Conservation (phyloP, 352 stramenopile genomes). For the Globisporangium paroecandrum region DNA sequence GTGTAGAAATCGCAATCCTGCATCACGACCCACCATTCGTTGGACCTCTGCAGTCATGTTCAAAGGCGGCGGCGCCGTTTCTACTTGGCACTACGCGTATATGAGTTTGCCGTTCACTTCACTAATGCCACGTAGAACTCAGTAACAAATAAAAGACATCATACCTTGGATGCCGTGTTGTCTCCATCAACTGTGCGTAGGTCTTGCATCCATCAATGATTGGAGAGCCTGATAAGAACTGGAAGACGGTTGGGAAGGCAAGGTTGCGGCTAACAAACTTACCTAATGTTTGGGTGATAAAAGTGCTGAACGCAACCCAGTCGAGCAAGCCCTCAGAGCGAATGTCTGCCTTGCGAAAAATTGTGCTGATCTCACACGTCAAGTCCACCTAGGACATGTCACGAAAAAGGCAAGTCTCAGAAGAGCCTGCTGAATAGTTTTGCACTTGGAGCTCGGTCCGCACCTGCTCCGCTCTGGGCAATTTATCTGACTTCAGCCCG, state of each 20-base stretch:
- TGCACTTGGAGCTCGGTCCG: neutral
- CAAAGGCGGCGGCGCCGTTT: conserved; percentile 21
- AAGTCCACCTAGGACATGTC: conserved; percentile 26
- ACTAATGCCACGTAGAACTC: no score
- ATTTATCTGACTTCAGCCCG: conserved; percentile 19
- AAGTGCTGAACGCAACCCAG: conserved; percentile 46
- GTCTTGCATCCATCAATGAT: neutral
- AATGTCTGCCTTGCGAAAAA: conserved; percentile 45
- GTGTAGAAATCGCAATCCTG: neutral
- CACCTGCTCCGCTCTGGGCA: conserved; percentile 28
- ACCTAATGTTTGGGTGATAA: conserved; percentile 43
- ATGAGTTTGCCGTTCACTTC: neutral
- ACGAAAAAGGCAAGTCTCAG: neutral
- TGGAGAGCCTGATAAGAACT: neutral
- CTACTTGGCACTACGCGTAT: conserved; percentile 29
- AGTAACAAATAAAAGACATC: no score
- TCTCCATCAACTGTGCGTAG: conserved; percentile 10
- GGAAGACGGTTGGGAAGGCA: neutral
- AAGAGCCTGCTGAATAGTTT: neutral
- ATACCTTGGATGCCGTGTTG: conserved; percentile 9
- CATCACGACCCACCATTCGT: conserved; percentile 30
- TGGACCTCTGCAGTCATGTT: conserved; percentile 40
- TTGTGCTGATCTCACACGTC: conserved; percentile 28
- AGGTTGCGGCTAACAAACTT: neutral
- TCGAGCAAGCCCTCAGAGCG: conserved; percentile 25